phyloP scores from a whole-genome alignment of 208 protist genomes.

The Leishmania tropica region DNA sequence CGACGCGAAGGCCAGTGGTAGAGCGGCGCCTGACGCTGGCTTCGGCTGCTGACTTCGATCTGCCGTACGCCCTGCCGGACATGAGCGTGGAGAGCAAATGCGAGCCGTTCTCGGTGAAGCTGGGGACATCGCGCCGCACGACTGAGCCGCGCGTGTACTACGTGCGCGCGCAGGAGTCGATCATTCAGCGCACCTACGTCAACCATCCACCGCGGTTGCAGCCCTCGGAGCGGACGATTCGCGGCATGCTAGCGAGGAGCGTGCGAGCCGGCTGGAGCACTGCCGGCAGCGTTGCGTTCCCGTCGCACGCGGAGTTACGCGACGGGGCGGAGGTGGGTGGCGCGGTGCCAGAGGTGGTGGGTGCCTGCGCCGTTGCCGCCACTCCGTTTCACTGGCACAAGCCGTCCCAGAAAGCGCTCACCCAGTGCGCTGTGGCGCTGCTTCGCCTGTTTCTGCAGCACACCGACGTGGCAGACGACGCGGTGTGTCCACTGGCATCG shows the following conservation, averaged over 20 bases:
- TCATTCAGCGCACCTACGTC: conserved; percentile 34
- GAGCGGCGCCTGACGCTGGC: conserved; percentile 12
- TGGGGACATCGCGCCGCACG: conserved; percentile 29
- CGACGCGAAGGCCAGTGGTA: conserved; percentile 12
- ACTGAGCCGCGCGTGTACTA: conserved; percentile 35
- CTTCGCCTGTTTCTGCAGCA: conserved; percentile 43
- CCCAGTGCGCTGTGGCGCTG: conserved; percentile 55
- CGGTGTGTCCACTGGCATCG: conserved; percentile 15
- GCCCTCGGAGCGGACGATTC: conserved; percentile 23
- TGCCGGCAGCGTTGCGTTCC: conserved; percentile 45
- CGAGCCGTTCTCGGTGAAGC: conserved; percentile 34
- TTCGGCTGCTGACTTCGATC: conserved; percentile 36
- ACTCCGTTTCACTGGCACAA: conserved; percentile 66
- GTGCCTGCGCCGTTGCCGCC: conserved; percentile 37
- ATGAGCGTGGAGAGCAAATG: conserved; percentile 30
- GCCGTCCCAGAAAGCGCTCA: conserved; percentile 46
- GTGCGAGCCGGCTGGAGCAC: conserved; percentile 65
- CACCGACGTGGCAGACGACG: conserved; percentile 17
- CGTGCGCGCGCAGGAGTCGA: conserved; percentile 29
- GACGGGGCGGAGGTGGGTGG: conserved; percentile 56
- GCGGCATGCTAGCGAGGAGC: conserved; percentile 59
- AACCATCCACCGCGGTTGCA: conserved; percentile 5
- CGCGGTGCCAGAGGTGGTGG: conserved; percentile 59
- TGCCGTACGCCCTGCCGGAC: conserved; percentile 69
- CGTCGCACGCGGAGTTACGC: conserved; percentile 67